A percentile compares a stretch with the other conserved stretches of the same genome.
phyloP scores from a whole-genome alignment of 2,329 filamentous ascomycete genomes.

The Talaromyces sp. region DNA sequence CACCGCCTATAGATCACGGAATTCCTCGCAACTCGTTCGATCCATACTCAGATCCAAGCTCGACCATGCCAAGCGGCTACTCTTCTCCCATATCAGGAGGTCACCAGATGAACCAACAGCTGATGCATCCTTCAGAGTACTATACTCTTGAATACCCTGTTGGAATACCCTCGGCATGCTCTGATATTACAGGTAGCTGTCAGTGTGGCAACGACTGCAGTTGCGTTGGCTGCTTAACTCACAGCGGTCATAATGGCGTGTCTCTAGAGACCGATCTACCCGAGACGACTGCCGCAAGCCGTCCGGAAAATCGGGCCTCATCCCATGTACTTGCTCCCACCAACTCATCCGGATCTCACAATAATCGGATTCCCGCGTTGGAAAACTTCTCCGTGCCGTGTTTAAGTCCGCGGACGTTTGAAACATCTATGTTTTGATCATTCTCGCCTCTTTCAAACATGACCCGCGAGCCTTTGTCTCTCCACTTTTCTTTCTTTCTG shows the following conservation, averaged over 20 bases:
- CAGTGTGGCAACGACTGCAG: slow-evolving; percentile 56
- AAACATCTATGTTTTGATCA: slow-evolving; percentile 25
- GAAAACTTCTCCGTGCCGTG: slow-evolving; percentile 24
- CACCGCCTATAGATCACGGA: slow-evolving; percentile 16
- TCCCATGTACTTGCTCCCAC: too few species aligned
- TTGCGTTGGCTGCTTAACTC: slow-evolving; percentile 57
- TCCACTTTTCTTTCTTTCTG: background rate
- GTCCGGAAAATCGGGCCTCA: background rate
- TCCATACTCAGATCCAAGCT: slow-evolving; percentile 25
- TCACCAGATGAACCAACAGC: slow-evolving; percentile 27
- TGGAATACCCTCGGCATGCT: slow-evolving; percentile 44
- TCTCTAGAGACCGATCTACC: slow-evolving; percentile 30
- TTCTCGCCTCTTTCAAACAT: background rate
- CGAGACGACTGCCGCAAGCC: background rate
- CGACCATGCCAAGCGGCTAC: slow-evolving; percentile 27
- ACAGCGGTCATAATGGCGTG: slow-evolving; percentile 53
- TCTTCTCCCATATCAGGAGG: slow-evolving; percentile 28
- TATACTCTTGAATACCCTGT: slow-evolving; percentile 47
- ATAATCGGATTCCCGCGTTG: slow-evolving; percentile 22
- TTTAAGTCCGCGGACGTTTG: slow-evolving; percentile 26
- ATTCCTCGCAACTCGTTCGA: slow-evolving; percentile 20
- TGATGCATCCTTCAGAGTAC: slow-evolving; percentile 48
- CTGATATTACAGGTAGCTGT: slow-evolving; percentile 53
- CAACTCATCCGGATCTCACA: slow-evolving; percentile 8
- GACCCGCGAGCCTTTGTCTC: background rate